These are phyloP conservation scores for Phytophthora fragariae DNA, from an alignment of 352 stramenopile genomes.

Conservation along the genomic window DNA sequence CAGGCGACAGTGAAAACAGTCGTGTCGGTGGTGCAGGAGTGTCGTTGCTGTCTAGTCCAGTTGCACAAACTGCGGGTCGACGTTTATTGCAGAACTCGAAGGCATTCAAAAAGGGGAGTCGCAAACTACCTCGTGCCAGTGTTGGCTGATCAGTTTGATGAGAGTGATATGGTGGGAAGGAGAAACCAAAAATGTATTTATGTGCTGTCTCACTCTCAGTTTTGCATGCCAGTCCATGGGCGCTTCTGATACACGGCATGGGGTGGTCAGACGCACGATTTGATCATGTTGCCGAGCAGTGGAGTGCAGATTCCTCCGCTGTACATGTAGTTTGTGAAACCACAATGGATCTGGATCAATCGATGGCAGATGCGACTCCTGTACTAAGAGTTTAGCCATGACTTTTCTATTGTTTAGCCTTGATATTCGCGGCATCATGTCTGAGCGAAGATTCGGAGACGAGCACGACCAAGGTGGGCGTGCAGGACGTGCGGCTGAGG, in stretches of 20 bases:
- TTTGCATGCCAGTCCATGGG: neutral
- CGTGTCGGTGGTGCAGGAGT: constrained; percentile 25
- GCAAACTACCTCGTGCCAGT: constrained; percentile 28
- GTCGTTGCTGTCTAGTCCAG: constrained; percentile 40
- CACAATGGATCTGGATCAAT: neutral
- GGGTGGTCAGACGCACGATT: neutral
- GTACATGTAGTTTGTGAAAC: neutral
- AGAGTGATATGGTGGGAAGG: neutral
- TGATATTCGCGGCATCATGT: neutral
- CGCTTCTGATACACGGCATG: too few species aligned
- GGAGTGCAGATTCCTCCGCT: neutral
- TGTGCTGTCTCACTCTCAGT: neutral
- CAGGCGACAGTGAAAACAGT: constrained; percentile 23
- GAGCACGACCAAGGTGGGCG: constrained; percentile 42
- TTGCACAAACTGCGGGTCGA: constrained; percentile 47
- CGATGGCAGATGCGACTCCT: neutral
- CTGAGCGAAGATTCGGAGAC: neutral
- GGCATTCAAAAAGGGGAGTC: constrained; percentile 15
- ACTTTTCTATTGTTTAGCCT: neutral
- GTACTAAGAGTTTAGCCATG: neutral
- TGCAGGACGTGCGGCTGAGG: constrained; percentile 90
- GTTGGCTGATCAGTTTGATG: constrained; percentile 31
- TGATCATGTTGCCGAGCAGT: neutral
- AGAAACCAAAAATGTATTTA: constrained; percentile 4
- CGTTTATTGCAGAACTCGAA: constrained; percentile 44